Evolutionary conservation across 257 asterid species (phyloP).

Genomic region (Fraxinus excelsior): DNA sequence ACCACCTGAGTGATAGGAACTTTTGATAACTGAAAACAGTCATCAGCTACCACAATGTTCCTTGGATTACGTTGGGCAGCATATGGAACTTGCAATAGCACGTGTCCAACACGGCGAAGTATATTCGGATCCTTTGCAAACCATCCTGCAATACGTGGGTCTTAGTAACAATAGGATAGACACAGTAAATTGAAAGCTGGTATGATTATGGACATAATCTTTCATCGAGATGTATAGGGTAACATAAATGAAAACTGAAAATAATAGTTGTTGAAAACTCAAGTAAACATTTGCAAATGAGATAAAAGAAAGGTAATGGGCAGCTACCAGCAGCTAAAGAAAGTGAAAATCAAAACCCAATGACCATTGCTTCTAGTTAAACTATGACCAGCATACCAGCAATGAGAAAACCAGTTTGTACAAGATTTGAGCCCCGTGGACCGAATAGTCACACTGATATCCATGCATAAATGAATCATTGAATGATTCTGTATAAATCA

Average conservation of each 20-base stretch:
- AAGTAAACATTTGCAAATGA: not conserved
- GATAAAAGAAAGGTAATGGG: not conserved
- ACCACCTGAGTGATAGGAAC: conserved; percentile 61
- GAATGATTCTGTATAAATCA: no score
- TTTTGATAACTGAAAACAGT: conserved; percentile 67
- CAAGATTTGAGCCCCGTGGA: not conserved
- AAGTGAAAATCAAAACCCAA: not conserved
- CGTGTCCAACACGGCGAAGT: conserved; percentile 91
- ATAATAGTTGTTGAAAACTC: not conserved
- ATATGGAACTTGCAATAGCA: conserved; percentile 82
- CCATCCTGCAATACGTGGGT: conserved; percentile 70
- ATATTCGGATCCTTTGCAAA: conserved; percentile 80
- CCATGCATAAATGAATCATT: no score
- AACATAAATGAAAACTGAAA: not conserved
- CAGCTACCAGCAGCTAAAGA: not conserved
- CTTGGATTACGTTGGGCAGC: conserved; percentile 74
- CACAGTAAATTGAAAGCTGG: not conserved
- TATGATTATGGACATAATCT: not conserved
- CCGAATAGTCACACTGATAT: no score
- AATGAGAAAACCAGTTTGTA: not conserved
- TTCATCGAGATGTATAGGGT: not conserved
- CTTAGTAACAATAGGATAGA: conserved; percentile 7
- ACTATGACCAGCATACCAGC: not conserved
- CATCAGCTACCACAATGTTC: conserved; percentile 78
- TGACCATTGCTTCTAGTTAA: not conserved